A percentile compares a stretch with the other conserved stretches of the same genome.
These are phyloP conservation scores for Ogataea chonburiensis DNA, from an alignment of 805 yeast genomes.

Conservation along the genomic window DNA sequence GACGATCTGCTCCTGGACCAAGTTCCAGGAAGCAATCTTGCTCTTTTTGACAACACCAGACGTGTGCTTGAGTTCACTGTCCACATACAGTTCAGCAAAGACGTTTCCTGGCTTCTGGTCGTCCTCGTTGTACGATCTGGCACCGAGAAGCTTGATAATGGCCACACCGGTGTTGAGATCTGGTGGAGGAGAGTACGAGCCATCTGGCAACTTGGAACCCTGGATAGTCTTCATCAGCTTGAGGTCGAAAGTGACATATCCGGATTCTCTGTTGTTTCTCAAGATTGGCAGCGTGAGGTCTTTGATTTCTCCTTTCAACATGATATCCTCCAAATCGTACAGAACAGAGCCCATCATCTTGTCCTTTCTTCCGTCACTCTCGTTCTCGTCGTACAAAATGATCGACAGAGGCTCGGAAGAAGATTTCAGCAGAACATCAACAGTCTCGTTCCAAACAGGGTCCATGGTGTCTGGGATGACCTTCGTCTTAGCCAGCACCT, in stretches of 20 bases:
- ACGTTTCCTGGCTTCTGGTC: conserved; percentile 52
- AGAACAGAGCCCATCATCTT: conserved; percentile 75
- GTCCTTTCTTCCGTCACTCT: conserved; percentile 63
- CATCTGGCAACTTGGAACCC: conserved; percentile 66
- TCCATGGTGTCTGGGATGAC: conserved; percentile 61
- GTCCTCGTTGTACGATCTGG: conserved; percentile 49
- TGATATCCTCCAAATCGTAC: conserved; percentile 66
- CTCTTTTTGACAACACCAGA: conserved; percentile 60
- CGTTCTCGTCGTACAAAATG: conserved; percentile 69
- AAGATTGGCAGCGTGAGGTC: conserved; percentile 56
- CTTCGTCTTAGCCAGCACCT: conserved; percentile 65
- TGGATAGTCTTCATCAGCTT: conserved; percentile 74
- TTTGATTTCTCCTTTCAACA: conserved; percentile 49
- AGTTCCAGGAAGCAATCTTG: conserved; percentile 66
- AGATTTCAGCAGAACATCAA: conserved; percentile 66
- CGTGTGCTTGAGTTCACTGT: conserved; percentile 56
- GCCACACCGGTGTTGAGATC: conserved; percentile 93
- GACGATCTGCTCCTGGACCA: conserved; percentile 58
- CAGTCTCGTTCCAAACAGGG: conserved; percentile 85
- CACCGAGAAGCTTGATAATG: conserved; percentile 61
- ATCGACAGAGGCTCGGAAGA: conserved; percentile 82
- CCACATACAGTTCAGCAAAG: conserved; percentile 68
- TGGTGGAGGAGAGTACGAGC: conserved; percentile 81
- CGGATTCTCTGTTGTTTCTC: conserved; percentile 82
- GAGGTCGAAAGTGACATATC: conserved; percentile 67